Conservation (phyloP, 495 filamentous ascomycete genomes). For the Penicillium verhagenii region DNA sequence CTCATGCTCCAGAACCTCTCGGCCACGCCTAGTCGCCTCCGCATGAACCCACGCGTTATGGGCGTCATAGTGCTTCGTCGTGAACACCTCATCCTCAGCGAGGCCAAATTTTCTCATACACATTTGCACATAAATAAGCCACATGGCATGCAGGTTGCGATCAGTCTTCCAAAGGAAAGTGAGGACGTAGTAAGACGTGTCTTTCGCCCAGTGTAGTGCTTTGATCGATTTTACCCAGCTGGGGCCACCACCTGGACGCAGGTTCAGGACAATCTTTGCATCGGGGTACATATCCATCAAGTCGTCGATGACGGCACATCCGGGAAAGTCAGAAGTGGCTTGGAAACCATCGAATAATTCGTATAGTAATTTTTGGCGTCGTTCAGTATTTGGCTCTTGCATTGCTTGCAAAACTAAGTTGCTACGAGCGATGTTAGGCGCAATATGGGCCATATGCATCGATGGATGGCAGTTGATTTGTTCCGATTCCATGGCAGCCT, state of each 20-base stretch:
- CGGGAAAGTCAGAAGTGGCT: conserved; percentile 24
- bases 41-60: conserved; percentile 13
- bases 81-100: conserved; percentile 3
- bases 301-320: conserved; percentile 24
- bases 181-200: background rate
- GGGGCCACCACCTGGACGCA: conserved; percentile 15
- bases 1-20: conserved; percentile 25
- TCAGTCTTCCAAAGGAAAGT: conserved; percentile 12
- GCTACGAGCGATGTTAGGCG: conserved; percentile 5
- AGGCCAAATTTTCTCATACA: background rate
- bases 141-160: conserved; percentile 5
- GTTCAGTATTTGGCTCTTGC: conserved; percentile 13
- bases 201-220: background rate
- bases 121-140: background rate
- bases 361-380: conserved; percentile 22
- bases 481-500: conserved; percentile 23
- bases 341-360: conserved; percentile 23
- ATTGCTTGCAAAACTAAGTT: conserved; percentile 13
- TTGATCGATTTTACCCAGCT: conserved; percentile 13
- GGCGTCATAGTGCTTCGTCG: conserved; percentile 13
- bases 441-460: conserved; percentile 26
- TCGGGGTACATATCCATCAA: conserved; percentile 38
- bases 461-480: conserved; percentile 10
- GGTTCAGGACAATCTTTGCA: conserved; percentile 29
- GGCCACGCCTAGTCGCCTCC: conserved; percentile 8